Evolutionary conservation across 805 yeast species (phyloP), one percentile per base, ranked within the genome.

Genomic region (Candida yuanshanica): DNA sequence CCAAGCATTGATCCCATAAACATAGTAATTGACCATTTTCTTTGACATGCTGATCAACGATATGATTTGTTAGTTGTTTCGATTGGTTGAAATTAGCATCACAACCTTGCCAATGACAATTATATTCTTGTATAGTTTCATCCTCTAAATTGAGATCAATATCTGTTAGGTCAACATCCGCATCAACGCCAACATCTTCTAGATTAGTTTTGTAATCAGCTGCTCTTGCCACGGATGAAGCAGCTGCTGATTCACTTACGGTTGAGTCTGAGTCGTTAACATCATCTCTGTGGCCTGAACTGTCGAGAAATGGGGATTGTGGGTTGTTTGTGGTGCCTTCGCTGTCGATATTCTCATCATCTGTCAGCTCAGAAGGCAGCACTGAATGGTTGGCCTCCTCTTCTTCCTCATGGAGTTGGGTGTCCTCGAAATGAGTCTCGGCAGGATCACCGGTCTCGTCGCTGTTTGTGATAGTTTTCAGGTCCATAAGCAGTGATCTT

Each of bases 41-140:
- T 5, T 27, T 13, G 3, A 47, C 23, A 37, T 52, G 56, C 2
- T 18, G 34, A 9, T 34, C 21, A 10, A 41, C 23, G 1, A 48
- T 21, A 24, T 51, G 56, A 2, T 13, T 9, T 11, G 47, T 40
- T 4, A 52, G 39, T 2, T 23, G 27, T 2, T 27, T 34, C 1
- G 48, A 40, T 1, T 26, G 18, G 4, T 33, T 20, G 5, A 36
- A 33, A 2, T 20, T 23, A 2, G 16, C 20, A 1, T 34, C 20
- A 33, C 53, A 46, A 1, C 20, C 35, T 2, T 22, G 34, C 56
- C 56, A 50, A 14, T 43, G 29, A 38, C 54, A 52, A 10, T n/a
- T 20, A 4, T 20, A 23, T 4, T 38, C 38, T 26, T 38, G 24
- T 12, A n/a, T 23, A 5, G 20, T 10, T 22, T 37, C 44, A 26